A percentile compares a stretch with the other conserved stretches of the same genome.
Conservation (phyloP, 139 green algal genomes). For the Chlorella sorokiniana region DNA sequence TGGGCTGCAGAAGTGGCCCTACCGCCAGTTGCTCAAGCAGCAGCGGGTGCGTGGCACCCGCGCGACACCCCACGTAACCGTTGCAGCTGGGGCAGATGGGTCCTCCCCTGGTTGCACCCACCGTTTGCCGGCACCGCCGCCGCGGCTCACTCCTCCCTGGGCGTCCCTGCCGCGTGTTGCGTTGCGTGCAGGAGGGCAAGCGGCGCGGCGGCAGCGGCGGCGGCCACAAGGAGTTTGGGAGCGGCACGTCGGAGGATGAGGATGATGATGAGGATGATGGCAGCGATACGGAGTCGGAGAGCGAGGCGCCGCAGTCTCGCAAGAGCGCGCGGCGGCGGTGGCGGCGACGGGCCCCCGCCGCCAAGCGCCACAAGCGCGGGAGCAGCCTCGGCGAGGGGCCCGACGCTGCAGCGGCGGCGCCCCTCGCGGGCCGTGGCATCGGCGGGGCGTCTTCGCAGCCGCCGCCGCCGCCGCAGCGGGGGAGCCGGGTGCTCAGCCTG, state of each 20-base stretch:
- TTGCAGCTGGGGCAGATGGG: neutral
- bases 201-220: neutral
- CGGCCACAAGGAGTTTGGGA: neutral
- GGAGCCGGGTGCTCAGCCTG: too few relatives aligned
- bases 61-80: too few relatives aligned
- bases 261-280: constrained; percentile 9
- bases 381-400: too few relatives aligned
- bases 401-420: too few relatives aligned
- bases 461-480: too few relatives aligned
- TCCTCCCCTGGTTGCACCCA: neutral
- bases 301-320: neutral
- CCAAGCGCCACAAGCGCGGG: too few relatives aligned
- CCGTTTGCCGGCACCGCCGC: neutral
- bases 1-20: constrained; percentile 31
- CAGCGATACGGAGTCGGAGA: neutral
- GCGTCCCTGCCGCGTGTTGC: neutral
- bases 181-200: neutral
- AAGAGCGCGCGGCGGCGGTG: neutral
- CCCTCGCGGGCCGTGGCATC: too few relatives aligned
- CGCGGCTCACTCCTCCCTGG: too few relatives aligned
- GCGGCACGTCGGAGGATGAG: neutral
- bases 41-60: constrained; percentile 6
- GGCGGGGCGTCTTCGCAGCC: too few relatives aligned
- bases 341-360: too few relatives aligned
- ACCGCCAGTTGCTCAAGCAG: constrained; percentile 25